Evolutionary conservation across 768 basidiomycete genomes (phyloP).

Genomic region (Amanita molliuscula): DNA sequence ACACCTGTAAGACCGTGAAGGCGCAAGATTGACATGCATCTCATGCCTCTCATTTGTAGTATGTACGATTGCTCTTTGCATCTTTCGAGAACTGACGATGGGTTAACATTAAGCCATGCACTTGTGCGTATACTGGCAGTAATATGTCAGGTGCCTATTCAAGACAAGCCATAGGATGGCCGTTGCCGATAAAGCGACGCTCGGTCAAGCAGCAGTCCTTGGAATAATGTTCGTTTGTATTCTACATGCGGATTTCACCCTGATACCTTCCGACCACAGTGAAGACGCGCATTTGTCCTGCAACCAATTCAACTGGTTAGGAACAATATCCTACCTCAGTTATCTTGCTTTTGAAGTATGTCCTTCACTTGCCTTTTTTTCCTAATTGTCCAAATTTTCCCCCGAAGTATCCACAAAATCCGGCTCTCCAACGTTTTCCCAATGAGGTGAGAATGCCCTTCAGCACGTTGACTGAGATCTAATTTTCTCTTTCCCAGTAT

Average conservation of each 20-base stretch:
- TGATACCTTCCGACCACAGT: slow-evolving; percentile 19
- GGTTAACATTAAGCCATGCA: slow-evolving; percentile 41
- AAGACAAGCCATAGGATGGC: slow-evolving; percentile 46
- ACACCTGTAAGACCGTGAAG: slow-evolving; percentile 19
- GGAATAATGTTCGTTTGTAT: slow-evolving; percentile 45
- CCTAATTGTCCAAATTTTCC: slow-evolving; percentile 13
- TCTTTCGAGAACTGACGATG: slow-evolving; percentile 4
- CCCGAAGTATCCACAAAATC: slow-evolving; percentile 65
- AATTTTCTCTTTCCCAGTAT: slow-evolving; percentile 24
- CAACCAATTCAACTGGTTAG: slow-evolving; percentile 70
- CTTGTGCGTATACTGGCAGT: slow-evolving; percentile 26
- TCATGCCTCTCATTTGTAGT: slow-evolving; percentile 81
- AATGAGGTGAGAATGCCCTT: slow-evolving; percentile 52
- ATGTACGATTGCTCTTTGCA: slow-evolving; percentile 19
- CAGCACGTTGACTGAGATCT: neutral
- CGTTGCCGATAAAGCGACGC: slow-evolving; percentile 67
- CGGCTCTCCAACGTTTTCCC: slow-evolving; percentile 65
- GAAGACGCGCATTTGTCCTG: slow-evolving; percentile 43
- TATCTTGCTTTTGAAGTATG: slow-evolving; percentile 46
- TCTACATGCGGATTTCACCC: neutral
- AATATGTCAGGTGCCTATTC: slow-evolving; percentile 1
- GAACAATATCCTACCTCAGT: slow-evolving; percentile 69
- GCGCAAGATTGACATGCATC: slow-evolving; percentile 63
- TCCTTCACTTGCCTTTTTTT: slow-evolving; percentile 5
- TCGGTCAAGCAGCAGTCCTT: slow-evolving; percentile 63